phyloP scores from a whole-genome alignment of 78 protist genomes.

The Anaeramoeba ignava region DNA sequence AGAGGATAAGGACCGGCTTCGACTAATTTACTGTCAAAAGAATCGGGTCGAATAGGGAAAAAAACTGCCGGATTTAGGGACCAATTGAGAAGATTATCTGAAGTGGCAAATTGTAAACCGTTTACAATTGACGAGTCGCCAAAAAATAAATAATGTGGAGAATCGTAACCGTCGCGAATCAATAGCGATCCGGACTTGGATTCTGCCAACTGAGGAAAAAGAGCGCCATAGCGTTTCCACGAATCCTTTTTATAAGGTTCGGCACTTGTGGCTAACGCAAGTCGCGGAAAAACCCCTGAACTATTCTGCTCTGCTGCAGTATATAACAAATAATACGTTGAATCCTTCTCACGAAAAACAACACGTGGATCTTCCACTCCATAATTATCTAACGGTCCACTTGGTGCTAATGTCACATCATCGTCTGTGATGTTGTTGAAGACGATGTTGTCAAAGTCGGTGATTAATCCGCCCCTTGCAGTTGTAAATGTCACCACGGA shows the following conservation, averaged over 20 bases:
- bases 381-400: neutral
- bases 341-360: neutral
- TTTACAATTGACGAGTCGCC: neutral
- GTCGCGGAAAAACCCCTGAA: neutral
- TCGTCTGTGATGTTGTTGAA: neutral
- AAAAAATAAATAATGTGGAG: neutral
- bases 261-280: neutral
- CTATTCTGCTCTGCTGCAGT: neutral
- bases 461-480: neutral
- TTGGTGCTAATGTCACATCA: neutral
- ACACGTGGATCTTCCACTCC: neutral
- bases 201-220: neutral
- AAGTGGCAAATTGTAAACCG: neutral
- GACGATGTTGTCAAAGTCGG: neutral
- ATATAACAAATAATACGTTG: neutral
- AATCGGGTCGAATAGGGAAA: neutral
- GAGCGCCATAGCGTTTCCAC: neutral
- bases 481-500: neutral
- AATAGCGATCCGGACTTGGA: neutral
- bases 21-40: neutral
- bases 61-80: neutral
- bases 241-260: neutral
- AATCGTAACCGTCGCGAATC: neutral
- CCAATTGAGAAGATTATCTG: neutral
- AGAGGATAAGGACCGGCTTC: neutral